Percentiles rank a stretch among this genome's conserved stretches.
phyloP scores from a whole-genome alignment of 208 protist genomes.

The Porcisia deanei region DNA sequence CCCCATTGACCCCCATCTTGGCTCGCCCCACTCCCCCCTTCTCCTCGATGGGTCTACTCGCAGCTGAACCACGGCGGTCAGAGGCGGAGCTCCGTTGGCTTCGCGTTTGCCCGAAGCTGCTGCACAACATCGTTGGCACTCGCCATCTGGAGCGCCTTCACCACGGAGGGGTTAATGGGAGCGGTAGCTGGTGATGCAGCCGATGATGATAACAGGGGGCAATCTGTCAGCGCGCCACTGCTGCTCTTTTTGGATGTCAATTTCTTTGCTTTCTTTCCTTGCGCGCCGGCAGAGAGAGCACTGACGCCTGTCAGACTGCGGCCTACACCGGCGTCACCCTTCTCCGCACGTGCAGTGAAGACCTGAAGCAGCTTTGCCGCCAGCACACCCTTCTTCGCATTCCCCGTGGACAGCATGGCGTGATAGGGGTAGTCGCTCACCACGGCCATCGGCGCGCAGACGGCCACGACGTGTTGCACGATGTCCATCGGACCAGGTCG shows the following conservation, averaged over 20 bases:
- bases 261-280: not conserved
- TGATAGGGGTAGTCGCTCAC: slow-evolving; percentile 51
- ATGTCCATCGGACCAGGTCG: slow-evolving; percentile 24
- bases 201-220: not conserved
- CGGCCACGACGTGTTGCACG: slow-evolving; percentile 45
- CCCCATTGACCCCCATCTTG: not conserved
- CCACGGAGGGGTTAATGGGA: slow-evolving; percentile 16
- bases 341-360: slow-evolving; percentile 27
- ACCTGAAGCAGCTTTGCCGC: slow-evolving; percentile 28
- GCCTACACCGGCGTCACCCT: not conserved
- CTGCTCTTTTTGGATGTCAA: slow-evolving; percentile 17
- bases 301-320: slow-evolving; percentile 6
- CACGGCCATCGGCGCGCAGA: slow-evolving; percentile 51
- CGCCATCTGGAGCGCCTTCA: slow-evolving; percentile 34
- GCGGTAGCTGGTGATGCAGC: not conserved
- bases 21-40: not conserved
- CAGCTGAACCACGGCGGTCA: not conserved
- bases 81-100: slow-evolving; percentile 22
- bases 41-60: not conserved
- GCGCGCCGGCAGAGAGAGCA: not conserved
- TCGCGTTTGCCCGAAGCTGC: slow-evolving; percentile 70
- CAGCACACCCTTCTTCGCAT: slow-evolving; percentile 53
- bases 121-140: slow-evolving; percentile 50
- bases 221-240: not conserved
- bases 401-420: slow-evolving; percentile 35